Evolutionary conservation across 2,329 filamentous ascomycete genomes (phyloP), one percentile per base, ranked within the genome.

Genomic region (Claviceps sp.): DNA sequence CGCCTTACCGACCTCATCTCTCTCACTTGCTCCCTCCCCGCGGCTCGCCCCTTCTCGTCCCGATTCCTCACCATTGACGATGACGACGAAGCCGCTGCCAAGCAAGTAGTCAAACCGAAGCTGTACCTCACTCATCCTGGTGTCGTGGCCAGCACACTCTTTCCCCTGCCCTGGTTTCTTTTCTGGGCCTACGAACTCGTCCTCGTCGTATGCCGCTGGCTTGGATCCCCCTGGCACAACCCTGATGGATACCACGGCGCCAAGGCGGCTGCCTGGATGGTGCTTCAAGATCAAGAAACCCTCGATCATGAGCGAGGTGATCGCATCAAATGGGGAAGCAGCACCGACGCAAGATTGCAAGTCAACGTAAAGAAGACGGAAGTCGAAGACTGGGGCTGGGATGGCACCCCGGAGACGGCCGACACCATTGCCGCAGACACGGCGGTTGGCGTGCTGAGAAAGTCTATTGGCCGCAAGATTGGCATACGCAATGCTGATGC

Each of bases 161-260:
- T 96, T 56, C 83, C 86, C 1, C 75, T 96, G 7, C 77, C 80
- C 49, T 74, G 77, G 57, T 72, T 89, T 57, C 74, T 95, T 54
- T 78, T 80, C 56, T 83, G 80, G 64, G 72, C 77, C 54, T 93
- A 93, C 78, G 67, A 79, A 49, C 62, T 78, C 20, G 71, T 78
- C 3, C 83, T 94, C 64, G 83, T 82, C 64, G 44, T 95, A 16
- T 80, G 81, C 14, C 86, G 91, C 56, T 82, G 78, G 71, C 64
- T 89, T 26, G 93, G 93, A 47, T 94, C 87, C 2, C 86, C 86
- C 11, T 98, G 93, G 93, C 91, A 97, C 65, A 75, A 79, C 0
- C 75, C 87, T 47, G 77, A 76, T n/a, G 75, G 83, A 0, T 95
- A 95, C 69, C 76, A 78, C 20, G 90, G 85, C 43, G 88, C 90